phyloP scores from a whole-genome alignment of 1,139 yeast species.

The Suhomyces ambrosiae region DNA sequence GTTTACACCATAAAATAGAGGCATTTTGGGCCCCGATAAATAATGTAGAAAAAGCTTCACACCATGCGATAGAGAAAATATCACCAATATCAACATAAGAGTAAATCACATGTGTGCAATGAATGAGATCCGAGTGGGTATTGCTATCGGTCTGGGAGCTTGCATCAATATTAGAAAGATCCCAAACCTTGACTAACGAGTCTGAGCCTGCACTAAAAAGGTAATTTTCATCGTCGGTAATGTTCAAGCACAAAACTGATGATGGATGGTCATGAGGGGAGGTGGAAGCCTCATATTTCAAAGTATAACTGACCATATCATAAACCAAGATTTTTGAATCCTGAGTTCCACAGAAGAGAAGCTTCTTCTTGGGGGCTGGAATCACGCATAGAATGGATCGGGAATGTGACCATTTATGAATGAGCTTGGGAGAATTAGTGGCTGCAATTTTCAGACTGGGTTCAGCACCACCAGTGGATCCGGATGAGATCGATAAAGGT shows the following conservation, averaged over 20 bases:
- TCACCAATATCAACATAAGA: conserved; percentile 90
- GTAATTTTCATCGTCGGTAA: conserved; percentile 58
- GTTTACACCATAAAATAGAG: conserved; percentile 69
- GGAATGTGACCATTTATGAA: conserved; percentile 78
- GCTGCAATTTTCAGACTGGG: neutral
- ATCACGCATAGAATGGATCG: conserved; percentile 80
- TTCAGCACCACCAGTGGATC: conserved; percentile 2
- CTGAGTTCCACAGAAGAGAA: conserved; percentile 90
- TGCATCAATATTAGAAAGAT: conserved; percentile 34
- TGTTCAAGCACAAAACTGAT: conserved; percentile 69
- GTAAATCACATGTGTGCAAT: conserved; percentile 70
- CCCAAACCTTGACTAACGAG: conserved; percentile 86
- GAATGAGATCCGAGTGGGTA: conserved; percentile 8
- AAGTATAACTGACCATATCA: conserved; percentile 65
- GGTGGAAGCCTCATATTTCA: conserved; percentile 38
- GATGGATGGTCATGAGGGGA: conserved; percentile 60
- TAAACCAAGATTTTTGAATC: conserved; percentile 77
- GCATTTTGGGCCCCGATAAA: conserved; percentile 94
- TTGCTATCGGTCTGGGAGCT: neutral
- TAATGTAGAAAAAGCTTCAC: conserved; percentile 58
- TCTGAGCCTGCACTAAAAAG: conserved; percentile 90
- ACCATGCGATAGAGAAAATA: conserved; percentile 80
- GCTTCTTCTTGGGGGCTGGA: conserved; percentile 57
- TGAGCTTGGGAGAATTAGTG: conserved; percentile 15
- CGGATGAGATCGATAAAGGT: conserved; percentile 6